A percentile compares a stretch with the other conserved stretches of the same genome.
phyloP scores from a whole-genome alignment of 2,329 filamentous ascomycete genomes.

The Nigrospora osmanthi region DNA sequence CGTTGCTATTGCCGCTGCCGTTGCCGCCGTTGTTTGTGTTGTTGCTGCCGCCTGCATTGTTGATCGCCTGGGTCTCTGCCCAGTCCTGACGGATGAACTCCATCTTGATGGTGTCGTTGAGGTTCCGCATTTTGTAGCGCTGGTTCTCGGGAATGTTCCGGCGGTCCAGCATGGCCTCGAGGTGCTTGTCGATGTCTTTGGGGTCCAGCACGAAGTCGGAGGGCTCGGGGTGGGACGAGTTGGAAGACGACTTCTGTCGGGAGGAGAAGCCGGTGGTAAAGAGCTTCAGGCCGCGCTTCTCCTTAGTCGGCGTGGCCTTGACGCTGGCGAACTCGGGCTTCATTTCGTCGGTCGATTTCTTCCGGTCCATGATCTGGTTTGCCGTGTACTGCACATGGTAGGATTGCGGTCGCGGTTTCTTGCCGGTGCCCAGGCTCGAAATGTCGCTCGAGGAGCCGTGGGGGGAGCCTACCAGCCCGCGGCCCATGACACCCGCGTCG shows the following conservation, averaged over 20 bases:
- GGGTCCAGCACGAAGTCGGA: constrained; percentile 46
- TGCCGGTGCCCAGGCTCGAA: constrained; percentile 10
- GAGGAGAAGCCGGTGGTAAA: constrained; percentile 27
- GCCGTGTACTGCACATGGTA: constrained; percentile 31
- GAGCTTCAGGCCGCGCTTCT: constrained; percentile 33
- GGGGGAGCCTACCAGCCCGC: not conserved
- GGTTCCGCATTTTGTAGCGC: constrained; percentile 85
- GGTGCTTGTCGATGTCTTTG: constrained; percentile 47
- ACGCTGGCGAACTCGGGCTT: constrained; percentile 11
- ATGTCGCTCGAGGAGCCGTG: constrained; percentile 8
- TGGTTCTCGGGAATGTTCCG: constrained; percentile 92
- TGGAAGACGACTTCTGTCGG: constrained; percentile 28
- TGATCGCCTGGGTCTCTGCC: constrained; percentile 50
- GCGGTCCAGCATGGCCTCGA: constrained; percentile 65
- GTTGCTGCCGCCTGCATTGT: constrained; percentile 36
- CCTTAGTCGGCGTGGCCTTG: constrained; percentile 21
- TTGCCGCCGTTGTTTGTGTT: constrained; percentile 27
- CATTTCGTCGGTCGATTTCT: constrained; percentile 5
- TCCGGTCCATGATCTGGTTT: constrained; percentile 8
- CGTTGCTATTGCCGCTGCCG: constrained; percentile 17
- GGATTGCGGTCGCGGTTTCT: constrained; percentile 42
- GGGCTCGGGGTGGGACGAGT: constrained; percentile 23
- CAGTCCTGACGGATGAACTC: constrained; percentile 91
- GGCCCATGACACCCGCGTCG: constrained; percentile 3
- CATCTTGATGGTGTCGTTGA: constrained; percentile 86